Percentiles rank a stretch among this genome's conserved stretches.
Evolutionary conservation across 345 rosid species (phyloP).

Genomic region (Eucalyptus globulus): DNA sequence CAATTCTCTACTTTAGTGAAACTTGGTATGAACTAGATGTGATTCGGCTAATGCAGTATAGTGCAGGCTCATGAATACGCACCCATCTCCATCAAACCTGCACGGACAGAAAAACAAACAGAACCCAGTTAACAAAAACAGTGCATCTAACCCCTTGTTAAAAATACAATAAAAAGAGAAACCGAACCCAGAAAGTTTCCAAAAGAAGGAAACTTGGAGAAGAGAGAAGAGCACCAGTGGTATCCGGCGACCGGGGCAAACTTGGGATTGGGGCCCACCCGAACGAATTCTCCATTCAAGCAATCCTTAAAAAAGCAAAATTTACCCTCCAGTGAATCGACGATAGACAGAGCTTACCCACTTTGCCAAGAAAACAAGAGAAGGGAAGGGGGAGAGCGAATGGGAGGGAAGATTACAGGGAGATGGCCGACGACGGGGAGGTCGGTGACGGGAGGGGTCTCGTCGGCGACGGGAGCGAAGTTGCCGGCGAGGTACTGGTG

Average conservation of each 20-base stretch:
- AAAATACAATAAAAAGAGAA: neutral
- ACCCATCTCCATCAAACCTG: slow-evolving; percentile 99
- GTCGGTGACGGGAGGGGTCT: slow-evolving; percentile 67
- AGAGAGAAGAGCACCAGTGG: slow-evolving; percentile 41
- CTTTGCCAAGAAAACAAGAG: neutral
- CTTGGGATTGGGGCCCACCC: slow-evolving; percentile 92
- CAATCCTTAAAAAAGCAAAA: slow-evolving; percentile 23
- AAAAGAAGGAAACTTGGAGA: neutral
- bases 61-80: slow-evolving; percentile 5
- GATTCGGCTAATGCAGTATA: neutral
- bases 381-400: neutral
- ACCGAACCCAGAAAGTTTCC: neutral
- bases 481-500: slow-evolving; percentile 82
- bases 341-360: neutral
- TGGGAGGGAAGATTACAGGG: slow-evolving; percentile 34
- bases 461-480: slow-evolving; percentile 61
- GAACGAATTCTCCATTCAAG: slow-evolving; percentile 79
- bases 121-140: neutral
- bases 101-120: neutral
- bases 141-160: neutral
- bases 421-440: slow-evolving; percentile 69
- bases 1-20: neutral
- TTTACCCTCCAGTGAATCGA: neutral
- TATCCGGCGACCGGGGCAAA: slow-evolving; percentile 86
- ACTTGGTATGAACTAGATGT: neutral